Percentiles rank a stretch among this genome's conserved stretches.
Conservation (phyloP, 345 rosid genomes). For the Eucalyptus brandiana region DNA sequence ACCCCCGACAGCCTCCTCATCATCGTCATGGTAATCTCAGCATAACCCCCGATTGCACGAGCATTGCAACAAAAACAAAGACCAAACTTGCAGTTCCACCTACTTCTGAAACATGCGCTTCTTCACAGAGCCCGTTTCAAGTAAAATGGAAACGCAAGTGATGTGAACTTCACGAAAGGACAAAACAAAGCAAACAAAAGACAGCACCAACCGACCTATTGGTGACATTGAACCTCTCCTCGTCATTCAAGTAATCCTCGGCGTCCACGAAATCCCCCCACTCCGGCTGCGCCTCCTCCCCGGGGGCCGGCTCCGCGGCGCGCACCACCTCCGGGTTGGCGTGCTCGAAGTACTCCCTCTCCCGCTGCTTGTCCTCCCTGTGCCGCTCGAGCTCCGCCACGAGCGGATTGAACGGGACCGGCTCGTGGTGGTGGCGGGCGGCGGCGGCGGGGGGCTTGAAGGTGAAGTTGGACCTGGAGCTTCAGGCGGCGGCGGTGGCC, state of each 20-base stretch:
- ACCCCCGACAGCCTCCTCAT: neutral
- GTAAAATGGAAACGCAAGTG: neutral
- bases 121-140: neutral
- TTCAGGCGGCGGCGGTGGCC: conserved; percentile 39
- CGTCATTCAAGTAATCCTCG: conserved; percentile 84
- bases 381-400: conserved; percentile 38
- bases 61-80: neutral
- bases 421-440: conserved; percentile 9
- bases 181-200: neutral
- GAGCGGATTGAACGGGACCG: conserved; percentile 26
- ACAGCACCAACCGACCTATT: conserved; percentile 47
- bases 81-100: neutral
- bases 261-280: conserved; percentile 92
- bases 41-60: neutral
- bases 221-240: conserved; percentile 78
- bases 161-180: neutral
- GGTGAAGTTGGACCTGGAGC: conserved; percentile 40
- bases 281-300: conserved; percentile 58
- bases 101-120: neutral
- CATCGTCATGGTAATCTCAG: neutral
- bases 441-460: conserved; percentile 16
- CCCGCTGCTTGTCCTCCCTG: conserved; percentile 76
- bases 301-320: neutral
- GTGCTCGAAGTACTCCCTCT: conserved; percentile 49
- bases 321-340: conserved; percentile 38